These are phyloP conservation scores for Epichloe scottii DNA, from an alignment of 2,329 filamentous ascomycete species.

Conservation along the genomic window DNA sequence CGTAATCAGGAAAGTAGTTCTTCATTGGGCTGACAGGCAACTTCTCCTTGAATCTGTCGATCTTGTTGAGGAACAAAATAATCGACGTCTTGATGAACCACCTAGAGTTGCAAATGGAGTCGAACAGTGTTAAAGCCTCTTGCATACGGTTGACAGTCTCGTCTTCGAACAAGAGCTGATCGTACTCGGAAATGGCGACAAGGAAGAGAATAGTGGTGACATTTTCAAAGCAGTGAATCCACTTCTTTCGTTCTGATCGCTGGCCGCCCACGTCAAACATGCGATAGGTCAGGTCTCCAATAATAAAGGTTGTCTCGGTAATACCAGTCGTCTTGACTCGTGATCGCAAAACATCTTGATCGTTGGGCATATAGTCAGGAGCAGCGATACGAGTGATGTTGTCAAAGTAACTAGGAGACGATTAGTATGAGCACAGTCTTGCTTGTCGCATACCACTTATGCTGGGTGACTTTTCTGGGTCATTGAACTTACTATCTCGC, in stretches of 20 bases:
- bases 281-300: conserved; percentile 83
- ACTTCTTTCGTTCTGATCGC: conserved; percentile 88
- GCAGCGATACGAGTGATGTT: conserved; percentile 83
- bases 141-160: conserved; percentile 95
- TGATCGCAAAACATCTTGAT: conserved; percentile 88
- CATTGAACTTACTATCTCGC: conserved; percentile 62
- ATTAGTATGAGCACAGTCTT: conserved; percentile 18
- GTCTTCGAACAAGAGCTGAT: conserved; percentile 90
- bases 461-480: background rate
- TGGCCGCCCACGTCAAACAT: conserved; percentile 96
- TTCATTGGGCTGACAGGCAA: conserved; percentile 71
- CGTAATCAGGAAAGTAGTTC: conserved; percentile 83
- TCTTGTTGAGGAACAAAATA: conserved; percentile 84
- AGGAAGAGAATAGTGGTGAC: conserved; percentile 94
- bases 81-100: conserved; percentile 89
- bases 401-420: conserved; percentile 71
- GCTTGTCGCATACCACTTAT: background rate
- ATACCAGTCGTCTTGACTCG: conserved; percentile 88
- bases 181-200: conserved; percentile 94
- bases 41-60: conserved; percentile 81
- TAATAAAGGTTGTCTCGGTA: conserved; percentile 86
- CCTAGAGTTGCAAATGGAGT: conserved; percentile 76
- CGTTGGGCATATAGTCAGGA: conserved; percentile 86
- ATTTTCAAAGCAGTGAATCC: conserved; percentile 97
- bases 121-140: conserved; percentile 74